These are phyloP conservation scores for Malassezia cuniculi DNA, from an alignment of 1,284 basidiomycete species.

Conservation along the genomic window DNA sequence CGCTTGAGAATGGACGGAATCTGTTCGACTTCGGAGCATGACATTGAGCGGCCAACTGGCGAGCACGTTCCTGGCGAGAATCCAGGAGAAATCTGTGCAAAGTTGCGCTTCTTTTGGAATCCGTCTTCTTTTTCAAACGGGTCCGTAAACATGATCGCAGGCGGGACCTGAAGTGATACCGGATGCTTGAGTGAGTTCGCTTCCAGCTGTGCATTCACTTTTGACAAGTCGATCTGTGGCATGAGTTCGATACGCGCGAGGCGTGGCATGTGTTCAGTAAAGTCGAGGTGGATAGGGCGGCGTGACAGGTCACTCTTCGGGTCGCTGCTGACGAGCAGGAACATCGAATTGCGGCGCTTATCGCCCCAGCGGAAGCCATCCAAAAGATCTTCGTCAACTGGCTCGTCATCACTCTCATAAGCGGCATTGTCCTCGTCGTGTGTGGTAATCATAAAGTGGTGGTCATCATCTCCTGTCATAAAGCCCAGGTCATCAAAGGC, in stretches of 20 bases:
- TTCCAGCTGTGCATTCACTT: neutral
- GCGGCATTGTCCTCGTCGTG: neutral
- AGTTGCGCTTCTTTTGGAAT: neutral
- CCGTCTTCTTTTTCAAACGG: neutral
- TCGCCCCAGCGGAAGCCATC: conserved; percentile 14
- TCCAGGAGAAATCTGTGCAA: neutral
- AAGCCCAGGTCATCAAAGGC: too few relatives aligned
- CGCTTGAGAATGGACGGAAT: conserved; percentile 30
- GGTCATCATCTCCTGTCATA: too few relatives aligned
- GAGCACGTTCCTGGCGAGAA: neutral
- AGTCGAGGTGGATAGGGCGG: conserved; percentile 27
- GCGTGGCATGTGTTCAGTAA: neutral
- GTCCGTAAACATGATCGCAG: neutral
- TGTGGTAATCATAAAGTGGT: too few relatives aligned
- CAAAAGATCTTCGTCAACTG: conserved; percentile 12
- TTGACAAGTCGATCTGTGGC: neutral
- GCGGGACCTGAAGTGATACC: neutral
- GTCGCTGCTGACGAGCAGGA: conserved; percentile 24
- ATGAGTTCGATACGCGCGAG: neutral
- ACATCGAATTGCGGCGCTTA: conserved; percentile 8
- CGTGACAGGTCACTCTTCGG: conserved; percentile 27
- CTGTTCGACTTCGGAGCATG: neutral
- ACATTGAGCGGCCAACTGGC: neutral
- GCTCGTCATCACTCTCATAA: conserved; percentile 19
- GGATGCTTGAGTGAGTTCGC: neutral